Evolutionary conservation across 306 rosid genomes (phyloP), one percentile per base, ranked within the genome.

Genomic region (Luffa acutangula): DNA sequence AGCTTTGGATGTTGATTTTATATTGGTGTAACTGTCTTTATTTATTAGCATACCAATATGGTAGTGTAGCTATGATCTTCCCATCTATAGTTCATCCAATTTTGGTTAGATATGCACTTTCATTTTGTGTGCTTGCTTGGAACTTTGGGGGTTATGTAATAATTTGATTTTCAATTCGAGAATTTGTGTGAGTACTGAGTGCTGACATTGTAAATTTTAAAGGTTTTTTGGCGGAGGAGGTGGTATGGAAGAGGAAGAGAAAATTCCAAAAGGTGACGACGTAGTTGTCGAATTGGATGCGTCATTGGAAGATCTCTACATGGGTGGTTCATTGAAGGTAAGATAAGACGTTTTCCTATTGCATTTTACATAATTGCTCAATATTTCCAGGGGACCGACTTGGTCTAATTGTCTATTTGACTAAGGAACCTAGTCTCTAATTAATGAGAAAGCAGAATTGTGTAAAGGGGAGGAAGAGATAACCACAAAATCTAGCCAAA

Each of bases 301-400:
- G 14, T 60, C 91, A 41, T 85, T 95, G 36, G 99, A 93, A 83
- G 99, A 95, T 88, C 85, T 95, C 76, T 95, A 95, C 82, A 89
- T 93, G 96, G 99, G 99, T 36, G 99, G 97, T 80, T 88, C 99
- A 56, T 87, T 95, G 83, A 89, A 93, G 92, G 99, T 92, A 83
- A 86, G 80, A 57, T 92, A 83, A 86, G 80, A 57, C 58, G 3
- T 17, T 75, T 74, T 37, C 12, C 78, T 74, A 9, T 51, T 74
- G 78, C 58, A 49, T 49, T 73, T 73, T 49, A 49, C 58, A 49
- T 73, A 49, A 7, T 3, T 33, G 78, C 25, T 45, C 25, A 18
- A 15, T 74, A 15, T 74, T 33, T 74, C 46, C 62, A 0, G 9
- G 41, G 31, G 9, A 7, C 39, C 14, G 1, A 39, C 6, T 66